These are phyloP conservation scores for Teratosphaeria pseudoeucalypti DNA, from an alignment of 2,329 filamentous ascomycete species.

Conservation along the genomic window DNA sequence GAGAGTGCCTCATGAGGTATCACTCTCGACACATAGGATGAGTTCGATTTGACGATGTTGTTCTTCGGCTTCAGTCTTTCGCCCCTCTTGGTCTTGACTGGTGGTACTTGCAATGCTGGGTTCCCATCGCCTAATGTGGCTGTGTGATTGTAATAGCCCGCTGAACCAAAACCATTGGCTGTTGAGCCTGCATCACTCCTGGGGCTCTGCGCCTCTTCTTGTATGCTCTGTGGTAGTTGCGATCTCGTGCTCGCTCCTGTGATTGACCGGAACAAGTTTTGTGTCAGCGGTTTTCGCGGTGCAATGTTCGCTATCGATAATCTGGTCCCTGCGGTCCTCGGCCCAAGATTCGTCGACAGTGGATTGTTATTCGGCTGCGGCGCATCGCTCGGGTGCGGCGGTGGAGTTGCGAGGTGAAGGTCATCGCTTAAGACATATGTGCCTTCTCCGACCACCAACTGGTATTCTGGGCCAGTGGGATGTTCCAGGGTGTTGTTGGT, in stretches of 20 bases:
- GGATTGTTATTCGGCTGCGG: conserved; percentile 82
- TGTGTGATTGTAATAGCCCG: conserved; percentile 18
- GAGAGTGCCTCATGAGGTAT: conserved; percentile 75
- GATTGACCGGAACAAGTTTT: conserved; percentile 31
- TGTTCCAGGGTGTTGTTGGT: conserved; percentile 82
- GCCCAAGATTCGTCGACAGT: conserved; percentile 70
- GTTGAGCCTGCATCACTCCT: conserved; percentile 37
- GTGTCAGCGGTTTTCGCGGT: conserved; percentile 35
- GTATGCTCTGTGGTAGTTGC: conserved; percentile 34
- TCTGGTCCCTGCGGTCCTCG: conserved; percentile 77
- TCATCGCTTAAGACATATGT: conserved; percentile 88
- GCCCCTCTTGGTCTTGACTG: conserved; percentile 52
- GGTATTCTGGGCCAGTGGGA: conserved; percentile 72
- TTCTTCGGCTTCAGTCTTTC: conserved; percentile 94
- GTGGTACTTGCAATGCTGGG: conserved; percentile 55
- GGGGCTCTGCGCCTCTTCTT: conserved; percentile 37
- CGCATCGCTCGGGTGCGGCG: conserved; percentile 88
- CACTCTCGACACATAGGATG: conserved; percentile 93
- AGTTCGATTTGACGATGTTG: conserved; percentile 97
- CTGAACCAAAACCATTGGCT: conserved; percentile 28
- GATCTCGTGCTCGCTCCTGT: conserved; percentile 29
- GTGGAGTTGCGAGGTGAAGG: conserved; percentile 82
- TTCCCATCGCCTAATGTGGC: conserved; percentile 84
- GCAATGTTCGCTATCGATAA: conserved; percentile 67
- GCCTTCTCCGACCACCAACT: conserved; percentile 89